These are phyloP conservation scores for Sonneratia caseolaris DNA, from an alignment of 345 rosid species.

Conservation along the genomic window DNA sequence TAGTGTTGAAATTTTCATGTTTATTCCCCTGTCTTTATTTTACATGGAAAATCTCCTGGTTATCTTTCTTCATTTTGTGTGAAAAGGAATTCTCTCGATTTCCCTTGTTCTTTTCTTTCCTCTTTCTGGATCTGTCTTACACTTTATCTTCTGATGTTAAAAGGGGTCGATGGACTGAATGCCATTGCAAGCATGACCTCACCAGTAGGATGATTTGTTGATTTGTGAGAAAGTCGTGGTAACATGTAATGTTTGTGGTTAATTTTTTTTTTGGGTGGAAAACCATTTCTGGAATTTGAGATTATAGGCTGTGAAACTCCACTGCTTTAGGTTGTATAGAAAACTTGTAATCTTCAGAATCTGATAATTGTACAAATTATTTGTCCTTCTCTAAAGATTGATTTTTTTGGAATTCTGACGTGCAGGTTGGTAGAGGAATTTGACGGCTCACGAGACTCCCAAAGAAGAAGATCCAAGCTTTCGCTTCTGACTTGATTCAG, in stretches of 20 bases:
- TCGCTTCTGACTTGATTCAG: constrained; percentile 29
- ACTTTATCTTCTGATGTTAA: neutral
- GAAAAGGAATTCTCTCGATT: too few species aligned
- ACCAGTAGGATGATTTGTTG: neutral
- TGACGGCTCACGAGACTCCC: constrained; percentile 42
- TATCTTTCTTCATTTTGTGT: neutral
- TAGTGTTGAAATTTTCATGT: neutral
- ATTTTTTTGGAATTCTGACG: neutral
- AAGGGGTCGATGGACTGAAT: neutral
- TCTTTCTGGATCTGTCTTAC: neutral
- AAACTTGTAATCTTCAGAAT: neutral
- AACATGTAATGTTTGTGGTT: neutral
- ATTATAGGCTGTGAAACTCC: neutral
- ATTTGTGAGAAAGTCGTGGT: neutral
- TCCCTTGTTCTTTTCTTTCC: too few species aligned
- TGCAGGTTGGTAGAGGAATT: constrained; percentile 38
- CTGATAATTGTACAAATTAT: neutral
- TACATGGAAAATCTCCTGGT: neutral
- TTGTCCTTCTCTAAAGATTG: neutral
- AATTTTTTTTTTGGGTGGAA: neutral
- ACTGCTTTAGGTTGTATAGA: neutral
- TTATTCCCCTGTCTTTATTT: neutral
- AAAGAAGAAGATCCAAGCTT: constrained; percentile 22
- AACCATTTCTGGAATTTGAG: too few species aligned
- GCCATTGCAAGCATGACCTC: neutral